Evolutionary conservation across 2,329 filamentous ascomycete species (phyloP).

Genomic region (Ceratocystis huliohia): DNA sequence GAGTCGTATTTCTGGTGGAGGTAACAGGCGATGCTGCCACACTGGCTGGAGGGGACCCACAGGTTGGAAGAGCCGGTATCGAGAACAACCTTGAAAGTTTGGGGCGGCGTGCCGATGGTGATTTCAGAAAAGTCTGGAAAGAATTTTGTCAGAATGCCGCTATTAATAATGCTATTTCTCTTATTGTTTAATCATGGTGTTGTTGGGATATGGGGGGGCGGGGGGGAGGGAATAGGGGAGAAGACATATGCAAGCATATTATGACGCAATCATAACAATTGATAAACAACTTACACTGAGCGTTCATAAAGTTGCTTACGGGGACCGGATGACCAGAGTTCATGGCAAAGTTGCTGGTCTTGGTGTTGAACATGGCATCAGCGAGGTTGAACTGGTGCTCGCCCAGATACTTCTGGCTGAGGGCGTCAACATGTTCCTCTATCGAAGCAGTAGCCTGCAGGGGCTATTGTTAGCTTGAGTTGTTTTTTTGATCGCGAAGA

Average conservation of each 20-base stretch:
- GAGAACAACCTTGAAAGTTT: slow-evolving; percentile 95
- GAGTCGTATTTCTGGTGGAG: slow-evolving; percentile 96
- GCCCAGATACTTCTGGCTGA: slow-evolving; percentile 96
- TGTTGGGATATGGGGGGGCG: too few relatives aligned
- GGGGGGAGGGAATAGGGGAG: too few relatives aligned
- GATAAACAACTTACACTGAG: slow-evolving; percentile 62
- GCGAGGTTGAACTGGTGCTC: slow-evolving; percentile 53
- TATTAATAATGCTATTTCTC: too few relatives aligned
- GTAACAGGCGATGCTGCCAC: slow-evolving; percentile 94
- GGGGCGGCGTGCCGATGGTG: slow-evolving; percentile 76
- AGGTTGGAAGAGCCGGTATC: slow-evolving; percentile 98
- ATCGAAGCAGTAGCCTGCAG: slow-evolving; percentile 62
- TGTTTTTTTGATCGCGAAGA: slow-evolving; percentile 3
- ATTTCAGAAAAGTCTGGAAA: slow-evolving; percentile 88
- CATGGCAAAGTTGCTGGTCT: slow-evolving; percentile 43
- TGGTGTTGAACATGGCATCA: slow-evolving; percentile 69
- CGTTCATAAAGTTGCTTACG: slow-evolving; percentile 95
- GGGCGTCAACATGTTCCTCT: slow-evolving; percentile 63
- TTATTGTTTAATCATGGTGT: too few relatives aligned
- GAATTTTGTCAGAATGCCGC: neutral
- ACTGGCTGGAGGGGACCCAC: slow-evolving; percentile 87
- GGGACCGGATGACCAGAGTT: slow-evolving; percentile 67
- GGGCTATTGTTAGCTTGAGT: slow-evolving; percentile 12
- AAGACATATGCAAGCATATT: too few relatives aligned
- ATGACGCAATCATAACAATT: neutral